phyloP scores from a whole-genome alignment of 2,329 filamentous ascomycete genomes.

The Cylindrodendrum hubeiense region DNA sequence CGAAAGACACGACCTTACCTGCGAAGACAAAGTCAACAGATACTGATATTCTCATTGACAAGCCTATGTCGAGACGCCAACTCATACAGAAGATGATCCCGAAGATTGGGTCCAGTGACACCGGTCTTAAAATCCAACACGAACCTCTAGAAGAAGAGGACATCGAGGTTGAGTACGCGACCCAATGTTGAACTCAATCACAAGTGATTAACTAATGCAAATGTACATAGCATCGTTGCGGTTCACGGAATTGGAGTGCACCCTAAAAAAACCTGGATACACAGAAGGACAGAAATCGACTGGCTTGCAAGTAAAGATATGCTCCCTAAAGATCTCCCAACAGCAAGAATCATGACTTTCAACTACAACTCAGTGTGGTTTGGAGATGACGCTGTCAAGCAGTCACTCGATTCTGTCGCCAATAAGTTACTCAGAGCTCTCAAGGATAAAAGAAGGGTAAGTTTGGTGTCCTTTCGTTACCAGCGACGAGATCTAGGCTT shows the following conservation, averaged over 20 bases:
- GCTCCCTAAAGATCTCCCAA: conserved; percentile 22
- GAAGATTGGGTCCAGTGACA: neutral
- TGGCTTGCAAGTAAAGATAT: conserved; percentile 21
- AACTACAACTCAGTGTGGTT: conserved; percentile 27
- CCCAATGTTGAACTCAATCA: neutral
- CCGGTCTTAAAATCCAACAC: conserved; percentile 14
- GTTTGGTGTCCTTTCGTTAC: neutral
- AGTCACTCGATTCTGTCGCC: conserved; percentile 13
- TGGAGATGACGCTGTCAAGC: conserved; percentile 16
- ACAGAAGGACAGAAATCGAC: conserved; percentile 5
- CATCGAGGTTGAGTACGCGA: neutral
- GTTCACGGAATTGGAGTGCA: conserved; percentile 27
- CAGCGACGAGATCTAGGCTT: too few relatives aligned
- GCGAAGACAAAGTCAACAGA: neutral
- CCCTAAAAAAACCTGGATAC: conserved; percentile 20
- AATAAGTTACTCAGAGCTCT: conserved; percentile 6
- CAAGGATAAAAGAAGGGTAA: neutral
- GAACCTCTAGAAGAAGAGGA: neutral
- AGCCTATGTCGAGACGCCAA: neutral
- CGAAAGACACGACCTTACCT: too few relatives aligned
- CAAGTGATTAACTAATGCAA: neutral
- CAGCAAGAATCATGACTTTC: conserved; percentile 26
- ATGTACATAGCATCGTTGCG: conserved; percentile 2
- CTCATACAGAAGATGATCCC: neutral
- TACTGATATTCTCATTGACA: neutral